Conservation (phyloP, 352 stramenopile genomes). For the Thraustochytrium striatum region DNA sequence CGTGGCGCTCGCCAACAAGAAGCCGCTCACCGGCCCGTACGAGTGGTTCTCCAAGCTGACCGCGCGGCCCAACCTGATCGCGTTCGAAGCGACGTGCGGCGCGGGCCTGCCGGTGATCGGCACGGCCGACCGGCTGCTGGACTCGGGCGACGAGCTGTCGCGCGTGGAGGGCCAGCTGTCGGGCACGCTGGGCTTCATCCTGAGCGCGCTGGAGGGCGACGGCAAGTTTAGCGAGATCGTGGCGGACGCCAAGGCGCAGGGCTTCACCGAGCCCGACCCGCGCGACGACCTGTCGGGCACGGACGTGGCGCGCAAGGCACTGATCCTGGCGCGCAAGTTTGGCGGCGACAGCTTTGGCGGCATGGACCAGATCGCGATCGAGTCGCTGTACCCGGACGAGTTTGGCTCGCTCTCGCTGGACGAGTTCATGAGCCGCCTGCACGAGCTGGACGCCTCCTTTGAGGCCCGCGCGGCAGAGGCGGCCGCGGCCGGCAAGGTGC, state of each 20-base stretch:
- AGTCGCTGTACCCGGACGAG: constrained; percentile 58
- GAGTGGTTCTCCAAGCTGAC: constrained; percentile 11
- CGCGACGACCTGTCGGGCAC: constrained; percentile 66
- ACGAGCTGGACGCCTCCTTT: constrained; percentile 58
- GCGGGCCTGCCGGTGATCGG: constrained; percentile 64
- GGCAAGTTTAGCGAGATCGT: constrained; percentile 61
- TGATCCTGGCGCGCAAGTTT: constrained; percentile 64
- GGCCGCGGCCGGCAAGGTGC: constrained; percentile 48
- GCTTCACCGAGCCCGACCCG: constrained; percentile 68
- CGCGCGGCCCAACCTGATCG: constrained; percentile 5
- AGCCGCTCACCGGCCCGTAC: constrained; percentile 33
- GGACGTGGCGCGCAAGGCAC: constrained; percentile 66
- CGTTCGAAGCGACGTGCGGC: constrained; percentile 58
- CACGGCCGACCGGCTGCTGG: constrained; percentile 60
- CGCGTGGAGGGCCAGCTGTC: constrained; percentile 62
- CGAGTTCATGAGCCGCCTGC: constrained; percentile 62
- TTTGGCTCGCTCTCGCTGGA: constrained; percentile 58
- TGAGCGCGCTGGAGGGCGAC: constrained; percentile 55
- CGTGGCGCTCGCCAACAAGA: constrained; percentile 49
- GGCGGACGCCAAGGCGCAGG: constrained; percentile 57
- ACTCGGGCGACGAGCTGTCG: constrained; percentile 59
- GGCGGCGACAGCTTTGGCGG: constrained; percentile 57
- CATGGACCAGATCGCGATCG: constrained; percentile 58
- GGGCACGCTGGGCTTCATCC: constrained; percentile 65
- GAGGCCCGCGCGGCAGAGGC: constrained; percentile 54